phyloP scores from a whole-genome alignment of 2,329 filamentous ascomycete species.

The Aspergillus niger region DNA sequence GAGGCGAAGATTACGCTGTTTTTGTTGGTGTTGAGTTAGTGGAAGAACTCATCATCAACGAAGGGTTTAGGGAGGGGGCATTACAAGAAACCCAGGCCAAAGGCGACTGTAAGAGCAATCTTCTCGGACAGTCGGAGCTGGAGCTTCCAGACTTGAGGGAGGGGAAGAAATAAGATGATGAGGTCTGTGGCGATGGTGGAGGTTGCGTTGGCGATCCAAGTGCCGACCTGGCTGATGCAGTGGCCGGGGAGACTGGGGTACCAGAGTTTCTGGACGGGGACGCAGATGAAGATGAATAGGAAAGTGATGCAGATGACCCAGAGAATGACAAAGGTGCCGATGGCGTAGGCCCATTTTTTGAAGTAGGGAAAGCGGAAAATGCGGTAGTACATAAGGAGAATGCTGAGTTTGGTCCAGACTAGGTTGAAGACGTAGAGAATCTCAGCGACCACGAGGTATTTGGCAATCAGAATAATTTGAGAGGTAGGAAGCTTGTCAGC shows the following conservation, averaged over 20 bases:
- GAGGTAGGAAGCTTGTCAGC: constrained; percentile 41
- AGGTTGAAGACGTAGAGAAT: constrained; percentile 42
- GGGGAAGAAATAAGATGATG: constrained; percentile 27
- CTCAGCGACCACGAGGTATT: constrained; percentile 43
- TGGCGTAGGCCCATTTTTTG: constrained; percentile 31
- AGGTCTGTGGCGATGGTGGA: constrained; percentile 30
- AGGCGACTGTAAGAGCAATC: constrained; percentile 24
- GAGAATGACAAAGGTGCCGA: constrained; percentile 27
- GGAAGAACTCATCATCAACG: too few species aligned
- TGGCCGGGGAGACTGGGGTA: constrained; percentile 27
- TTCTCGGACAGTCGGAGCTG: constrained; percentile 27
- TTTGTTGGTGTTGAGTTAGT: background rate
- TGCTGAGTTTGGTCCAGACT: constrained; percentile 32
- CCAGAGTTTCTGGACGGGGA: constrained; percentile 33
- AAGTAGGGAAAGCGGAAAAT: constrained; percentile 32
- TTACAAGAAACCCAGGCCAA: constrained; percentile 30
- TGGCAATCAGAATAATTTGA: constrained; percentile 34
- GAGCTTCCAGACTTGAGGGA: constrained; percentile 33
- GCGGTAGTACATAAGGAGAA: constrained; percentile 33
- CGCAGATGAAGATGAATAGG: constrained; percentile 33
- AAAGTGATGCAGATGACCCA: constrained; percentile 34
- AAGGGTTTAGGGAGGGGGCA: background rate
- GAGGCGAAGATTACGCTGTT: constrained; percentile 31
- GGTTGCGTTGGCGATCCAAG: constrained; percentile 29
- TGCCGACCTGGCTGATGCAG: constrained; percentile 32